Evolutionary conservation across 768 basidiomycete species (phyloP).

Genomic region (Pulveroboletus sp.): DNA sequence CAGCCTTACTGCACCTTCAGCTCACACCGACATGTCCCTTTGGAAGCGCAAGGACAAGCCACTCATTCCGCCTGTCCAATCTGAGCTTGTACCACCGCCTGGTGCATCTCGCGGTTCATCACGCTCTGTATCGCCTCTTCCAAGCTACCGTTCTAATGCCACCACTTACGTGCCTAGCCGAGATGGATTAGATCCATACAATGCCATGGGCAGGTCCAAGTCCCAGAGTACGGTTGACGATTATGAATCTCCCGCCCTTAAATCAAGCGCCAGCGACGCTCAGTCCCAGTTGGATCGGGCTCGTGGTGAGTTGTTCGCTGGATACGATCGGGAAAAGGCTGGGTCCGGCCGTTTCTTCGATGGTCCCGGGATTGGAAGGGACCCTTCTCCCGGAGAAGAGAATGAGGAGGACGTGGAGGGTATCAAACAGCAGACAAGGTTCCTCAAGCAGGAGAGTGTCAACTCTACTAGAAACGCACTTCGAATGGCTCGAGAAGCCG

Average conservation of each 20-base stretch:
- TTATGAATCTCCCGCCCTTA: slow-evolving; percentile 12
- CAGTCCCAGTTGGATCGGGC: slow-evolving; percentile 58
- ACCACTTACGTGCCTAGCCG: slow-evolving; percentile 68
- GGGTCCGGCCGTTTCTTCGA: slow-evolving; percentile 71
- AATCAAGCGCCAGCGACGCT: slow-evolving; percentile 15
- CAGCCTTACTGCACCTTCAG: slow-evolving; percentile 4
- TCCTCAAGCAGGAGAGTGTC: slow-evolving; percentile 89
- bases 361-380: slow-evolving; percentile 45
- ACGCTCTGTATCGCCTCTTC: slow-evolving; percentile 37
- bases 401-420: slow-evolving; percentile 89
- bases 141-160: slow-evolving; percentile 49
- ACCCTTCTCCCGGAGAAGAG: slow-evolving; percentile 63
- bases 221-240: slow-evolving; percentile 27
- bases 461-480: slow-evolving; percentile 89
- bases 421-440: slow-evolving; percentile 90
- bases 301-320: slow-evolving; percentile 72
- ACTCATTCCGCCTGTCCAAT: slow-evolving; percentile 64
- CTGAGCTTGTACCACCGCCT: slow-evolving; percentile 28
- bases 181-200: slow-evolving; percentile 58
- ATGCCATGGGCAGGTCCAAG: slow-evolving; percentile 26
- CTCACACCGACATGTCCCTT: slow-evolving; percentile 22
- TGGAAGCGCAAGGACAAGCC: slow-evolving; percentile 67
- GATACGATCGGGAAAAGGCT: slow-evolving; percentile 59
- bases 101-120: slow-evolving; percentile 28
- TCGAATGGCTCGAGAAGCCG: slow-evolving; percentile 90